Evolutionary conservation across 768 basidiomycete genomes (phyloP).

Genomic region (Pulveroboletus sp.): DNA sequence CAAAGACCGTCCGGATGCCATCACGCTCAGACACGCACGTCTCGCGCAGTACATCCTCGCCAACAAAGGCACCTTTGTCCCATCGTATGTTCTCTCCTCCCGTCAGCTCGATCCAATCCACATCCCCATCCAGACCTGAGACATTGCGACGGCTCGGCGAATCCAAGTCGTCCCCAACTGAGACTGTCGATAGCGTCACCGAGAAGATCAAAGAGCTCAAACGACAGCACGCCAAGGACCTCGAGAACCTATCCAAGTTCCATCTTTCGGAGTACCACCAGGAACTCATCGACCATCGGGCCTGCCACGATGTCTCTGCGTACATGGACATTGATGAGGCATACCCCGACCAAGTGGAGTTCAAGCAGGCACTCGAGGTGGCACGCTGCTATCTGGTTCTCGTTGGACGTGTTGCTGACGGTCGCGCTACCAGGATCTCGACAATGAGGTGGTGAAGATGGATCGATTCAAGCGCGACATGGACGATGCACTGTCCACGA

Average conservation of each 20-base stretch:
- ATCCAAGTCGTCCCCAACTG: conserved; percentile 6
- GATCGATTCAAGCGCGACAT: conserved; percentile 20
- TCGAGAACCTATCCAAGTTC: conserved; percentile 27
- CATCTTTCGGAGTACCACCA: conserved; percentile 31
- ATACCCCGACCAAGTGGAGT: conserved; percentile 23
- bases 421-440: conserved; percentile 14
- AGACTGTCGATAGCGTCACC: conserved; percentile 25
- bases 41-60: conserved; percentile 38
- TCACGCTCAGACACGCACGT: conserved; percentile 30
- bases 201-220: conserved; percentile 30
- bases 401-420: background rate
- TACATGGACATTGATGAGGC: conserved; percentile 28
- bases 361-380: conserved; percentile 23
- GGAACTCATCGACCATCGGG: conserved; percentile 29
- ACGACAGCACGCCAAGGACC: conserved; percentile 26
- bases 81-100: conserved; percentile 31
- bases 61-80: conserved; percentile 35
- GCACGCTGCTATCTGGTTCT: background rate
- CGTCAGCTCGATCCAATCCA: background rate
- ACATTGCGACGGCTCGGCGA: conserved; percentile 21
- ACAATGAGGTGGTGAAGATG: conserved; percentile 14
- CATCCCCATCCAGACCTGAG: conserved; percentile 11
- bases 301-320: conserved; percentile 20
- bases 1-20: conserved; percentile 18
- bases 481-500: conserved; percentile 26